phyloP scores from a whole-genome alignment of 2,329 filamentous ascomycete genomes.

The Aschersonia sp. region DNA sequence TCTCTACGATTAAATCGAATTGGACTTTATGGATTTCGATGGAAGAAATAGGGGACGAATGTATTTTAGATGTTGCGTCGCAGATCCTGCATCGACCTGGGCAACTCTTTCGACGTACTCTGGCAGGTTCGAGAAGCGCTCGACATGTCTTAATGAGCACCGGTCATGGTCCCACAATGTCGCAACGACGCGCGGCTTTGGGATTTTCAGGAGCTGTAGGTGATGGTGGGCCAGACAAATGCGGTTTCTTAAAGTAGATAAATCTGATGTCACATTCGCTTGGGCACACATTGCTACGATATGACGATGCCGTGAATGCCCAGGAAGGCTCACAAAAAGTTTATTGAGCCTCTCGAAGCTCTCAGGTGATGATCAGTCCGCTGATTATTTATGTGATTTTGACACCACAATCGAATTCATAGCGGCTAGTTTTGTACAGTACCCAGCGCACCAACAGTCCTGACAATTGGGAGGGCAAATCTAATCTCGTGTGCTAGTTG shows the following conservation, averaged over 20 bases:
- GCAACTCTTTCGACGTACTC: not conserved
- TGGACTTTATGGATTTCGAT: not conserved
- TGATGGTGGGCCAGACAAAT: constrained; percentile 1
- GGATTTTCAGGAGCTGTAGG: constrained; percentile 18
- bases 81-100: constrained; percentile 16
- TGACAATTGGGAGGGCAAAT: too few species aligned
- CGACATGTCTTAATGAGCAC: not conserved
- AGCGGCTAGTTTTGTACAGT: too few species aligned
- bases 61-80: constrained; percentile 32
- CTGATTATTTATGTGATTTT: too few species aligned
- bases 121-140: not conserved
- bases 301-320: too few species aligned
- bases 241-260: not conserved
- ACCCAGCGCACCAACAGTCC: too few species aligned
- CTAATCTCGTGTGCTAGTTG: too few species aligned
- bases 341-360: too few species aligned
- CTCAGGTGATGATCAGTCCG: too few species aligned
- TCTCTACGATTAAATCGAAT: constrained; percentile 65
- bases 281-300: too few species aligned
- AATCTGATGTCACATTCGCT: too few species aligned
- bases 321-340: too few species aligned
- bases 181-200: constrained; percentile 11
- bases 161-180: constrained; percentile 5
- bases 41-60: not conserved
- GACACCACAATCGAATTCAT: too few species aligned